phyloP scores from a whole-genome alignment of 2,329 filamentous ascomycete species.

The Hypoxylon sp. region DNA sequence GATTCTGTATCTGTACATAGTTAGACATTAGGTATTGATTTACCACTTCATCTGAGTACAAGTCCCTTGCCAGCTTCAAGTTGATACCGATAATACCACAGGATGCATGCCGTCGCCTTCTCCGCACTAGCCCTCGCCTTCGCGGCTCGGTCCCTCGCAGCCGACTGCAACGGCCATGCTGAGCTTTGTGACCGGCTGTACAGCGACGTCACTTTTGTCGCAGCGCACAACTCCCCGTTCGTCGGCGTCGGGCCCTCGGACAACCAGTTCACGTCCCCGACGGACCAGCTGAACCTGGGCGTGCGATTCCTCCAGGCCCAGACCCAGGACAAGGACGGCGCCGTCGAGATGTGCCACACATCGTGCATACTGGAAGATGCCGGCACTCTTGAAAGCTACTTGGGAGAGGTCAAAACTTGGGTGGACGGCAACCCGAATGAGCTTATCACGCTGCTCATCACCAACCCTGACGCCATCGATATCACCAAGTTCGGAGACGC shows the following conservation, averaged over 20 bases:
- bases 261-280: constrained; percentile 68
- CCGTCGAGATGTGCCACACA: constrained; percentile 70
- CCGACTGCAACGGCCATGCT: constrained; percentile 64
- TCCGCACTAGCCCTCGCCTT: constrained; percentile 36
- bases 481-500: constrained; percentile 62
- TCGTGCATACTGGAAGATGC: constrained; percentile 66
- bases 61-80: neutral
- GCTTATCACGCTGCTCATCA: constrained; percentile 69
- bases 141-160: constrained; percentile 32
- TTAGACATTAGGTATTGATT: neutral
- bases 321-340: constrained; percentile 61
- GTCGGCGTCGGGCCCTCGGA: constrained; percentile 61
- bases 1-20: constrained; percentile 7
- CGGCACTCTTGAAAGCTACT: constrained; percentile 62
- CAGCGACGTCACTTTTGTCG: constrained; percentile 67
- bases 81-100: constrained; percentile 15
- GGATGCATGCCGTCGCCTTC: constrained; percentile 28
- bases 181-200: constrained; percentile 65
- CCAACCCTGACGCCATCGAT: constrained; percentile 66
- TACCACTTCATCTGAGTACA: neutral
- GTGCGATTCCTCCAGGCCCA: constrained; percentile 71
- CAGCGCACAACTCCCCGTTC: constrained; percentile 72
- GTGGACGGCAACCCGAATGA: constrained; percentile 66
- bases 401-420: constrained; percentile 67
- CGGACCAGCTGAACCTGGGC: constrained; percentile 65